phyloP scores from a whole-genome alignment of 2,329 filamentous ascomycete species.

The Calonectria pseudoturangicola region DNA sequence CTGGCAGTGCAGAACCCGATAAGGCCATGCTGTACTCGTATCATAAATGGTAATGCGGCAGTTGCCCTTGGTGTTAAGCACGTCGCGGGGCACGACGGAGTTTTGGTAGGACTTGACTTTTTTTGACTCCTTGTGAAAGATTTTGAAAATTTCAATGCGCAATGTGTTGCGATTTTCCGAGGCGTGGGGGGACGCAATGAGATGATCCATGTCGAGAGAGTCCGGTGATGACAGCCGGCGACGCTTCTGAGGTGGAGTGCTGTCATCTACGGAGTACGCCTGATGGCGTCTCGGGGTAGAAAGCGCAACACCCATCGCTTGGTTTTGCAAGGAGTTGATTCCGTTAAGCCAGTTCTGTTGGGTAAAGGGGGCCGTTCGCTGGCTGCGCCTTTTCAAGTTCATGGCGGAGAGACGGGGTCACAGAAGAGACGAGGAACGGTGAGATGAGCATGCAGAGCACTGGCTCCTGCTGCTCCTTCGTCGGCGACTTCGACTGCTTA shows the following conservation, averaged over 20 bases:
- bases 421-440: slow-evolving; percentile 50
- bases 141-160: slow-evolving; percentile 72
- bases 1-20: slow-evolving; percentile 70
- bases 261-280: slow-evolving; percentile 58
- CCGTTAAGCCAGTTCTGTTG: slow-evolving; percentile 72
- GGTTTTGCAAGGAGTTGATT: slow-evolving; percentile 65
- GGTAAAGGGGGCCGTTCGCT: slow-evolving; percentile 72
- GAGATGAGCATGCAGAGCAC: slow-evolving; percentile 40
- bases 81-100: slow-evolving; percentile 55
- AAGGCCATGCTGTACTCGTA: slow-evolving; percentile 56
- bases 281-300: slow-evolving; percentile 58
- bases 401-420: slow-evolving; percentile 65
- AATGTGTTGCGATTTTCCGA: slow-evolving; percentile 64
- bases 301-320: slow-evolving; percentile 62
- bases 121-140: slow-evolving; percentile 69
- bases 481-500: slow-evolving; percentile 36
- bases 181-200: slow-evolving; percentile 56
- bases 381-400: slow-evolving; percentile 67
- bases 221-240: slow-evolving; percentile 67
- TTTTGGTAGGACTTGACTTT: slow-evolving; percentile 57
- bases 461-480: slow-evolving; percentile 33
- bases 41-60: slow-evolving; percentile 63
- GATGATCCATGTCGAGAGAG: slow-evolving; percentile 57
- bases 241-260: slow-evolving; percentile 68
- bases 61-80: slow-evolving; percentile 59